Percentiles rank a stretch among this genome's conserved stretches.
Evolutionary conservation across 2,329 filamentous ascomycete genomes (phyloP).

Genomic region (Aspergillus fumigatiaffinis): DNA sequence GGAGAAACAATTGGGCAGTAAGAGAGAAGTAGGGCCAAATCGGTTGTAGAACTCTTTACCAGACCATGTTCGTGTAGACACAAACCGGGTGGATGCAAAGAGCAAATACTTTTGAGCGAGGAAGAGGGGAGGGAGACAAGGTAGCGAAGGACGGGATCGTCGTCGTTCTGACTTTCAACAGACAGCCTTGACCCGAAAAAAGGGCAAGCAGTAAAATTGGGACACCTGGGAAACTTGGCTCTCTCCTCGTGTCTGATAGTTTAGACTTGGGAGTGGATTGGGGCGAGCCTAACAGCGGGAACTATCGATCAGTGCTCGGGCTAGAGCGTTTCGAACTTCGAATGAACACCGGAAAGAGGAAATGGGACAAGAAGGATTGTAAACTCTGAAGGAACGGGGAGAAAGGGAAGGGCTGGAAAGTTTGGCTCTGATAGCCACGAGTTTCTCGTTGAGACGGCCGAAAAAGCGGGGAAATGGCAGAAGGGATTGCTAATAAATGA

Average conservation of each 20-base stretch:
- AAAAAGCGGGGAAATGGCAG: not conserved
- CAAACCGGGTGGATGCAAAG: not conserved
- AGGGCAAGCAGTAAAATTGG: not conserved
- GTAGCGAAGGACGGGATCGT: not conserved
- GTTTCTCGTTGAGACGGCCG: not conserved
- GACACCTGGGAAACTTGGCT: not conserved
- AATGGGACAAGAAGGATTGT: not conserved
- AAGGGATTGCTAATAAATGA: not conserved
- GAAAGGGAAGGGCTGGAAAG: not conserved
- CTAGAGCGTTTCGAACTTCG: conserved; percentile 6
- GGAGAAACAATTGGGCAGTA: conserved; percentile 19
- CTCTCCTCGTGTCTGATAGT: not conserved
- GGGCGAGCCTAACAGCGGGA: conserved; percentile 12
- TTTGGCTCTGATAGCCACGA: not conserved
- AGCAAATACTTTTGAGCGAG: not conserved
- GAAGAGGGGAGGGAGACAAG: not conserved
- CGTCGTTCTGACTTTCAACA: not conserved
- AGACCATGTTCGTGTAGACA: not conserved
- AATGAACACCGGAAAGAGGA: not conserved
- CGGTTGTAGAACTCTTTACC: not conserved
- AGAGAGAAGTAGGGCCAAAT: conserved; percentile 11
- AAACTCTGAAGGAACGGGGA: not conserved
- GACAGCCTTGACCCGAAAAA: not conserved
- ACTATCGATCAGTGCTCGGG: conserved; percentile 7
- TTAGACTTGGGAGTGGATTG: conserved; percentile 5